A percentile compares a stretch with the other conserved stretches of the same genome.
Conservation (phyloP, 495 filamentous ascomycete genomes). For the Parachaetomium inaequale region DNA sequence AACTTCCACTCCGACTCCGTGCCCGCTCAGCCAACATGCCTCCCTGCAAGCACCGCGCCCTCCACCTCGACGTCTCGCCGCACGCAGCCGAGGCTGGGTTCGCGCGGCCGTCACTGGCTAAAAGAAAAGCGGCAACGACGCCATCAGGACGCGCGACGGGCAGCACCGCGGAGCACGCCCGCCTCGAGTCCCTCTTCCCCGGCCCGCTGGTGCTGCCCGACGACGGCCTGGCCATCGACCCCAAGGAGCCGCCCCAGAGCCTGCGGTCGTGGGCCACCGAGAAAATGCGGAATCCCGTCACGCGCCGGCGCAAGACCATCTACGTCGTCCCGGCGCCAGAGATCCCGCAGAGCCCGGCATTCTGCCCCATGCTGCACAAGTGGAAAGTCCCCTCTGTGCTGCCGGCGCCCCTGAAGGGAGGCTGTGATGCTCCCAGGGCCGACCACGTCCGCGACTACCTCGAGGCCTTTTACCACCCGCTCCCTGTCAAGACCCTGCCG, state of each 20-base stretch:
- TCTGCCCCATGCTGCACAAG: slow-evolving; percentile 32
- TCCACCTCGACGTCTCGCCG: slow-evolving; percentile 35
- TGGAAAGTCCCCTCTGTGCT: slow-evolving; percentile 36
- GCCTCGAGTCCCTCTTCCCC: slow-evolving; percentile 45
- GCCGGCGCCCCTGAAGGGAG: neutral
- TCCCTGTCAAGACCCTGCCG: slow-evolving; percentile 48
- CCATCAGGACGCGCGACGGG: slow-evolving; percentile 23
- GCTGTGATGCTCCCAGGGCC: slow-evolving; percentile 17
- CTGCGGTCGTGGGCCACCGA: slow-evolving; percentile 51
- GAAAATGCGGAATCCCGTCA: slow-evolving; percentile 54
- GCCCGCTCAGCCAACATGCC: neutral
- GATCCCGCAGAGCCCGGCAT: slow-evolving; percentile 22
- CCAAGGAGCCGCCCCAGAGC: slow-evolving; percentile 54
- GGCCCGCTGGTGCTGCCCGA: slow-evolving; percentile 58
- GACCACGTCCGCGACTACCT: slow-evolving; percentile 52
- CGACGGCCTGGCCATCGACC: slow-evolving; percentile 56
- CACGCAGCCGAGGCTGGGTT: slow-evolving; percentile 31
- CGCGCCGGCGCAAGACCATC: slow-evolving; percentile 44
- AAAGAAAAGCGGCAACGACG: slow-evolving; percentile 33
- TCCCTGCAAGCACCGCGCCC: slow-evolving; percentile 24
- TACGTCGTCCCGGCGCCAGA: slow-evolving; percentile 51
- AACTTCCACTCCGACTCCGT: too few relatives aligned
- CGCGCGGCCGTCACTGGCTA: slow-evolving; percentile 20
- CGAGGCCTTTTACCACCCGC: slow-evolving; percentile 57
- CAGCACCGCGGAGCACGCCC: neutral